phyloP scores from a whole-genome alignment of 2,329 filamentous ascomycete genomes.

The Venturia effusa region DNA sequence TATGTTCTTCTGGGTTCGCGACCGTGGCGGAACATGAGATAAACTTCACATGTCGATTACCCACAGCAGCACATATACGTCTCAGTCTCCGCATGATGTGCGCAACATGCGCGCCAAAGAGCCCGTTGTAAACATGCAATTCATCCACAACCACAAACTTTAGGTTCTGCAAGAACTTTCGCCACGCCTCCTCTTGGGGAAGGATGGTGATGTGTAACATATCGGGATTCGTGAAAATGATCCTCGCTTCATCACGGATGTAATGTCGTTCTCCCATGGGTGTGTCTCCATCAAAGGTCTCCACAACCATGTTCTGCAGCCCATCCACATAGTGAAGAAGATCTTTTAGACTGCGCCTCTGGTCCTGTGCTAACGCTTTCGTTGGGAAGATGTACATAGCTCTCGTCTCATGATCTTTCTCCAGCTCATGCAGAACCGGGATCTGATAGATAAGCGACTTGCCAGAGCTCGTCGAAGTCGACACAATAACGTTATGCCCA shows the following conservation, averaged over 20 bases:
- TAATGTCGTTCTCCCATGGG: constrained; percentile 65
- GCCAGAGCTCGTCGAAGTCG: constrained; percentile 90
- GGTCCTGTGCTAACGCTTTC: constrained; percentile 91
- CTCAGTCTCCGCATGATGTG: constrained; percentile 87
- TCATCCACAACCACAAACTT: constrained; percentile 80
- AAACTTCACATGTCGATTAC: constrained; percentile 77
- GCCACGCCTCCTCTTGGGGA: constrained; percentile 84
- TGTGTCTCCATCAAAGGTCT: constrained; percentile 95
- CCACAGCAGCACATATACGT: constrained; percentile 79
- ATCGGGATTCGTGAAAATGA: constrained; percentile 96
- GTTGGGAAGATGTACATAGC: constrained; percentile 99
- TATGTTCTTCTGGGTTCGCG: constrained; percentile 83
- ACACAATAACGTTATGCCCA: constrained; percentile 79
- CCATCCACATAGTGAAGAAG: constrained; percentile 71
- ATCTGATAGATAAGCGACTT: constrained; percentile 98
- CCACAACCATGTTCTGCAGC: constrained; percentile 65
- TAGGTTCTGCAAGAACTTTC: constrained; percentile 76
- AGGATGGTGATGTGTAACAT: constrained; percentile 94
- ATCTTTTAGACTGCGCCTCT: constrained; percentile 77
- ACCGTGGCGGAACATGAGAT: constrained; percentile 96
- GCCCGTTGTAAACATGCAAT: constrained; percentile 89
- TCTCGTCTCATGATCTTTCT: constrained; percentile 62
- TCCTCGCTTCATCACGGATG: constrained; percentile 78
- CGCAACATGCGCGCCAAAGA: constrained; percentile 88
- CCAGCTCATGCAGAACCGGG: constrained; percentile 77